Base-by-base conservation (phyloP, 2,329 filamentous ascomycete genomes). In the Colletotrichum magnum region DNA sequence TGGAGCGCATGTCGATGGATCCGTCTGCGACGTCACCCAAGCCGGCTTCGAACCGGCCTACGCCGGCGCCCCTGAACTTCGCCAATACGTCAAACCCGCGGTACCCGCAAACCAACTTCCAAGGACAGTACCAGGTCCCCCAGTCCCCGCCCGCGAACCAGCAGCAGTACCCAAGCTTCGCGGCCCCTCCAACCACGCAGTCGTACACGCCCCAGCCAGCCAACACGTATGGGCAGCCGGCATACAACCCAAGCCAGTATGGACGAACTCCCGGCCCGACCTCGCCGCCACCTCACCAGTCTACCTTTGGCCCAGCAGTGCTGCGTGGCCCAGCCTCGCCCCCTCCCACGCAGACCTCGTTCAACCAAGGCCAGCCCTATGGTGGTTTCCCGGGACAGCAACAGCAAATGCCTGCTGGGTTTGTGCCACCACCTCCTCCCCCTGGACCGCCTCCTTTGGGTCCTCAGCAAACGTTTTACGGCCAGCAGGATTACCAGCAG, bases 1-100 rank as follows among this genome's bases (percentile, higher is more conserved):
- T 99, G 96, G 95, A 98, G 77, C 90, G 95, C 62, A 95, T 98
- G 90, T 95, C 94, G 1, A 92, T 98, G 82, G 94, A 95, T n/a
- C 84, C 87, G 54, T 82, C 65, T 78, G 78, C 78, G 48, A 76
- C 81, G 12, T 79, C 82, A n/a, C 79, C 76, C 24, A 76, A 77
- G 72, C 75, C 75, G 28, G 73, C 76, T 39, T 77, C 79, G 59
- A 80, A 82, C 52, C 76, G 75, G 54, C 76, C 77, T 16, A 75
- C 75, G 6, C 80, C 80, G 1, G 72, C 78, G 10, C 79, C 81
- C 63, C 78, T 80, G 69, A 79, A 78, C 71, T 79, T 81, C 26
- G 36, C 64, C 51, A 62, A 64, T 73, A 72, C 74, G 51, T 73
- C 79, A 71, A 71, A 80, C 6, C 79, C 77, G 75, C 85, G 82